Evolutionary conservation across 2,329 filamentous ascomycete species (phyloP).

Genomic region (Fusarium pseudonygamai): DNA sequence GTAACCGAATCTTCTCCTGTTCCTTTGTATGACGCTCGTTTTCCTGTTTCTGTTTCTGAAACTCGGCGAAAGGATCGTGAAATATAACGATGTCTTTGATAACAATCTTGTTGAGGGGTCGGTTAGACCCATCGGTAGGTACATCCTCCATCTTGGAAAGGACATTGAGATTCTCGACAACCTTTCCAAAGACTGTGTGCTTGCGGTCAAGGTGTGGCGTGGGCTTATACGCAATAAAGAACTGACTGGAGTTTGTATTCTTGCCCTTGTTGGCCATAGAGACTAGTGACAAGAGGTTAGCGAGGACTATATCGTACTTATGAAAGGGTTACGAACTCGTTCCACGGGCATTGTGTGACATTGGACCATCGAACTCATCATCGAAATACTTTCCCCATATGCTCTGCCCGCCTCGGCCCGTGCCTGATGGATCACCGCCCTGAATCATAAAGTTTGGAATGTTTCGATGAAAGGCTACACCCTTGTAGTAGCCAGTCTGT

Average conservation of each 20-base stretch:
- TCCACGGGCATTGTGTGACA: conserved; percentile 84
- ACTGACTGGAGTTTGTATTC: conserved; percentile 95
- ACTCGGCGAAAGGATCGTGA: conserved; percentile 95
- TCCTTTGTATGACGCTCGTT: conserved; percentile 66
- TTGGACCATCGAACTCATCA: conserved; percentile 90
- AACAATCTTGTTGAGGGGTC: conserved; percentile 79
- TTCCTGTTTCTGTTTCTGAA: conserved; percentile 77
- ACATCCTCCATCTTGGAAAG: conserved; percentile 81
- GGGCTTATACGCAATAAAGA: conserved; percentile 89
- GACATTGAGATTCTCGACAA: conserved; percentile 79
- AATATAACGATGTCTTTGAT: conserved; percentile 88
- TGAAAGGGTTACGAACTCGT: conserved; percentile 53
- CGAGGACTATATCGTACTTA: neutral
- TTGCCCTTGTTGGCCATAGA: conserved; percentile 99
- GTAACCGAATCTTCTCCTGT: conserved; percentile 68
- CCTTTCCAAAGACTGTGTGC: conserved; percentile 93
- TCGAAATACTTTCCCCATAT: conserved; percentile 95
- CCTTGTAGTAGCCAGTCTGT: conserved; percentile 89
- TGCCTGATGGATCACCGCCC: conserved; percentile 92
- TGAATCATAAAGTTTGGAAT: conserved; percentile 99
- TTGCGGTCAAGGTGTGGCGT: conserved; percentile 90
- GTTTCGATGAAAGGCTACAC: conserved; percentile 88
- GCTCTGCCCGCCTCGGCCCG: conserved; percentile 87
- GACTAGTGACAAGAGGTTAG: conserved; percentile 39
- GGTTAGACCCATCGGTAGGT: conserved; percentile 77